A percentile compares a stretch with the other conserved stretches of the same genome.
These are phyloP conservation scores for Globisporangium uncinulatum DNA, from an alignment of 352 stramenopile genomes.

Conservation along the genomic window DNA sequence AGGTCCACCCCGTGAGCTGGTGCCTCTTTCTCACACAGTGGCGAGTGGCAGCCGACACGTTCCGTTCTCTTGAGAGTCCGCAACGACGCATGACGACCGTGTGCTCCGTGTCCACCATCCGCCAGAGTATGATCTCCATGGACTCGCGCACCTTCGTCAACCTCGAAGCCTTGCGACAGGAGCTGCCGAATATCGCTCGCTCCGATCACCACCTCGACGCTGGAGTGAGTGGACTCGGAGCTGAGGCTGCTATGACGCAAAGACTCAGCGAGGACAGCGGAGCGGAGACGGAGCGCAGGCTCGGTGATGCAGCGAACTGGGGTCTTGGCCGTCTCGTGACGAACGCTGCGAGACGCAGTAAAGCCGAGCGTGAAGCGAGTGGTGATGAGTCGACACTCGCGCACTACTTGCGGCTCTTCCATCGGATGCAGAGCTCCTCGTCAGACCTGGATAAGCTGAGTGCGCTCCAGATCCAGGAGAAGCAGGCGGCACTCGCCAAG, in stretches of 20 bases:
- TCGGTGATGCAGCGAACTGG: neutral
- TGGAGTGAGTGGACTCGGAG: neutral
- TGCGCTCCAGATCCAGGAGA: constrained; percentile 24
- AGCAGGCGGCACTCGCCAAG: constrained; percentile 20
- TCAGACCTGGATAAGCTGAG: constrained; percentile 29
- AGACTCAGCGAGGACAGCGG: neutral
- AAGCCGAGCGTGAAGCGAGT: neutral
- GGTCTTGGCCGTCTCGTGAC: neutral
- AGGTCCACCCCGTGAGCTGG: constrained; percentile 45
- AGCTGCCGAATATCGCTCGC: constrained; percentile 27
- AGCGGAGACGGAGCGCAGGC: constrained; percentile 1
- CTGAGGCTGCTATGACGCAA: neutral
- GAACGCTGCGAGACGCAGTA: neutral
- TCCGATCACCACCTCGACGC: constrained; percentile 7
- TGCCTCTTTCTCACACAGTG: constrained; percentile 47
- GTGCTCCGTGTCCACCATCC: constrained; percentile 27
- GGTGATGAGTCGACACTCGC: constrained; percentile 6
- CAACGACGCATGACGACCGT: constrained; percentile 12
- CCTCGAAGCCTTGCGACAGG: constrained; percentile 34
- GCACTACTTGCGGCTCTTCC: constrained; percentile 30
- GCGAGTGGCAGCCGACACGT: constrained; percentile 22
- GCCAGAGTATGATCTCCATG: constrained; percentile 20
- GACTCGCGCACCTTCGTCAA: constrained; percentile 38
- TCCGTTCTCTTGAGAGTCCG: neutral
- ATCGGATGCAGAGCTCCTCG: constrained; percentile 30